Base-by-base conservation (phyloP, 768 basidiomycete species). In the Hygrophorus russula region DNA sequence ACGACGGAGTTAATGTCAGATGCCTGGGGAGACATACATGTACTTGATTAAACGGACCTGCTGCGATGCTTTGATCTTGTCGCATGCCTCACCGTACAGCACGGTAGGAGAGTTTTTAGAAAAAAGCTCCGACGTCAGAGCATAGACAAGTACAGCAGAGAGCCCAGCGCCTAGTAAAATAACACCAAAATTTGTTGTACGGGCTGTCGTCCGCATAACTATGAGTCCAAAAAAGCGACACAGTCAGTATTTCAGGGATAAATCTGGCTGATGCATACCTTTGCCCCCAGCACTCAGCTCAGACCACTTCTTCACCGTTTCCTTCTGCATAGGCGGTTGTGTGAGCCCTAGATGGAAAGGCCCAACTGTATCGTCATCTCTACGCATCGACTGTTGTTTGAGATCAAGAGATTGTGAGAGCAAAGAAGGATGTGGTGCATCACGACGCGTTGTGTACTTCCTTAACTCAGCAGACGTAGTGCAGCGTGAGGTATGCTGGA, bases 91-190 rank as follows among this genome's bases (percentile, higher is more conserved):
- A 33, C 73, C 74, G 54, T 88, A 87, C 27, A 91, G 62, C 19
- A 86, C 83, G 3, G 87, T 87, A 4, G 88, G 83, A 19, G 86
- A 89, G 57, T 91, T 91, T 57, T 74, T 78, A n/a, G 88, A 87
- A 58, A 89, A 87, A 5, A 90, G 66, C 55, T 91, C 88, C 5
- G 87, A 81, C 12, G 82, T 80, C 27, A 90, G 69, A 15, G 83
- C 83, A 55, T 89, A 91, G 18, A 78, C 62, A 29, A 91, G 71
- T 31, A 91, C 70, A 5, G 74, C 73, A 24, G 85, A 84, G 18
- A 91, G 65, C 13, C 84, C 82, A 4, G 86, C 88, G n/a, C 88
- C 88, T 24, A 88, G 62, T 13, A 91, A 55, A 36, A 79, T 71
- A 14, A 82, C 82, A 53, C 60, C 59, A 11, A 74, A 45, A 45